Percentiles rank a stretch among this genome's conserved stretches.
These are phyloP conservation scores for Thalassiosira hispida DNA, from an alignment of 352 stramenopile species.

Conservation along the genomic window DNA sequence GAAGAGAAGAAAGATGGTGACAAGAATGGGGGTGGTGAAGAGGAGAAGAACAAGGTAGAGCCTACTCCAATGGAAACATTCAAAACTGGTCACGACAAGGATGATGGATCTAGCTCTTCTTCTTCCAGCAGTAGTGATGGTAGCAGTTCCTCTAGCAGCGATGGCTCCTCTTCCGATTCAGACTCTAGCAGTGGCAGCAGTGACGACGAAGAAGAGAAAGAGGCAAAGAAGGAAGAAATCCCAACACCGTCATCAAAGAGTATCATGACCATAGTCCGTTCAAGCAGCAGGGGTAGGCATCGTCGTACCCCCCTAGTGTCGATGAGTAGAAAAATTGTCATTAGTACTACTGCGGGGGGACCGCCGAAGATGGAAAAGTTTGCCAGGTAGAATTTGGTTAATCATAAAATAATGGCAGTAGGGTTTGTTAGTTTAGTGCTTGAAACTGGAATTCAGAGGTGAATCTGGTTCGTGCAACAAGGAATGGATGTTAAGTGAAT, in stretches of 20 bases:
- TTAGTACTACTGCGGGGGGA: conserved; percentile 16
- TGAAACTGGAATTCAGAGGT: no score
- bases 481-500: no score
- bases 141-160: no score
- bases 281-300: not conserved
- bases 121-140: conserved; percentile 24
- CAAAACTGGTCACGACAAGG: no score
- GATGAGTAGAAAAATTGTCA: conserved; percentile 30
- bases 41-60: not conserved
- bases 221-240: not conserved
- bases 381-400: no score
- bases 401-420: no score
- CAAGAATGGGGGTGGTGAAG: not conserved
- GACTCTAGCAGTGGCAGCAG: conserved; percentile 35
- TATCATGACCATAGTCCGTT: conserved; percentile 15
- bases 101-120: conserved; percentile 11
- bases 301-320: conserved; percentile 27
- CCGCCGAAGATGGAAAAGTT: conserved; percentile 5
- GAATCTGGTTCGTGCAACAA: no score
- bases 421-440: no score
- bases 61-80: no score
- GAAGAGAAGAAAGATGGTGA: not conserved
- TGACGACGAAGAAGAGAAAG: conserved; percentile 9
- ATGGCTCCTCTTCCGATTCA: conserved; percentile 39
- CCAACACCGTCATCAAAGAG: conserved; percentile 20